Evolutionary conservation across 1,284 basidiomycete species (phyloP).

Genomic region (Takashimella tepidaria): DNA sequence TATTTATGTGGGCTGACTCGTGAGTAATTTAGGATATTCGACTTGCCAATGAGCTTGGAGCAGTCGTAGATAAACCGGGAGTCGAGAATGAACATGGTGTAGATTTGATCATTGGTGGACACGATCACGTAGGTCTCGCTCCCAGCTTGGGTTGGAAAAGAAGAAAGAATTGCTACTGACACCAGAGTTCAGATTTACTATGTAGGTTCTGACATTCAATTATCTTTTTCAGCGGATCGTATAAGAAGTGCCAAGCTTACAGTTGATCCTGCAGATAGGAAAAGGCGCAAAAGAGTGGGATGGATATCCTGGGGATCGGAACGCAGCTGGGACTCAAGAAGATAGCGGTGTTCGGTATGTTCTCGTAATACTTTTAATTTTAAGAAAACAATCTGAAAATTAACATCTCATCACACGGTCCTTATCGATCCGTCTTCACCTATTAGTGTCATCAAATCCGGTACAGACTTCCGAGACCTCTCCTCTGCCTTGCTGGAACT

Average conservation of each 20-base stretch:
- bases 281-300: conserved; percentile 70
- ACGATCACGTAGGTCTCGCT: conserved; percentile 63
- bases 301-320: conserved; percentile 57
- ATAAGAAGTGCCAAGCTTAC: conserved; percentile 1
- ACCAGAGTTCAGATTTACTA: conserved; percentile 34
- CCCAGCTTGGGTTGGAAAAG: no score
- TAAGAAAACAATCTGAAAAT: no score
- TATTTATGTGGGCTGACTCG: no score
- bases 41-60: conserved; percentile 60
- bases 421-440: neutral
- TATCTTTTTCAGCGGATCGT: no score
- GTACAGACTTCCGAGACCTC: conserved; percentile 84
- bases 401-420: neutral
- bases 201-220: no score
- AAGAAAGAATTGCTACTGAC: conserved; percentile 3
- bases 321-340: conserved; percentile 64
- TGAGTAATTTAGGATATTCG: conserved; percentile 65
- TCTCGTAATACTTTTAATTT: no score
- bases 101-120: conserved; percentile 81
- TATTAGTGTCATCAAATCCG: conserved; percentile 64
- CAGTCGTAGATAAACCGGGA: conserved; percentile 54
- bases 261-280: conserved; percentile 56
- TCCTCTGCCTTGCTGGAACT: conserved; percentile 68
- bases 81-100: conserved; percentile 62
- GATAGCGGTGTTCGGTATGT: conserved; percentile 66